Evolutionary conservation across 2,329 filamentous ascomycete species (phyloP).

Genomic region (Uncinocarpus reesii): DNA sequence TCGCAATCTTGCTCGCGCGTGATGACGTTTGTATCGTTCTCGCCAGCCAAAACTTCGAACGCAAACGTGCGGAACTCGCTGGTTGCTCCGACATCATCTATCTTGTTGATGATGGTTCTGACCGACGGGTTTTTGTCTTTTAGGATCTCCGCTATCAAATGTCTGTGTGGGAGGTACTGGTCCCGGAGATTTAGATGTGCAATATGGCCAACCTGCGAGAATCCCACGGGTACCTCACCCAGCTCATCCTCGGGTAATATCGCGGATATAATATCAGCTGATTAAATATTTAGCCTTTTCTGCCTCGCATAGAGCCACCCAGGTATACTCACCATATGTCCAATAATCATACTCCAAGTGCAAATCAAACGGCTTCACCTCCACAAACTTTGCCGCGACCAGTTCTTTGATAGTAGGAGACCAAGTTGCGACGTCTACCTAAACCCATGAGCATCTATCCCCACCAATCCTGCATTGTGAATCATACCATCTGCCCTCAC

Average conservation of each 20-base stretch:
- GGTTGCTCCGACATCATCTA: slow-evolving; percentile 73
- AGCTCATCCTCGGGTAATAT: slow-evolving; percentile 71
- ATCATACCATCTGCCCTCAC: slow-evolving; percentile 31
- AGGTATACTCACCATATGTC: slow-evolving; percentile 59
- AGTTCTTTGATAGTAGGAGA: slow-evolving; percentile 58
- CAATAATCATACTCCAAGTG: slow-evolving; percentile 75
- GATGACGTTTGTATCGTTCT: slow-evolving; percentile 72
- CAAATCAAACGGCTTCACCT: slow-evolving; percentile 64
- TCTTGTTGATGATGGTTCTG: slow-evolving; percentile 90
- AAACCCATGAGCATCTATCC: slow-evolving; percentile 13
- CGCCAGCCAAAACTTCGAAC: slow-evolving; percentile 80
- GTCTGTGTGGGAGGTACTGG: slow-evolving; percentile 73
- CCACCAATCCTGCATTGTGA: neutral
- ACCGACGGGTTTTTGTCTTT: slow-evolving; percentile 79
- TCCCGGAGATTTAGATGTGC: slow-evolving; percentile 86
- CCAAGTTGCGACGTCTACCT: slow-evolving; percentile 63
- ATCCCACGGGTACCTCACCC: slow-evolving; percentile 72
- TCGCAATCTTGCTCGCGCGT: slow-evolving; percentile 70
- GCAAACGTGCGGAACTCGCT: slow-evolving; percentile 84
- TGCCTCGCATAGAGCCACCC: no score
- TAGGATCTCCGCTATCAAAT: slow-evolving; percentile 73
- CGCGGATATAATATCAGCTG: slow-evolving; percentile 70
- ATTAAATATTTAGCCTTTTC: slow-evolving; percentile 9
- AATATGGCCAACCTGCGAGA: slow-evolving; percentile 81
- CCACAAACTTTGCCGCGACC: slow-evolving; percentile 56